Base-by-base conservation (phyloP, 306 rosid species). In the Prunus fruticosa region DNA sequence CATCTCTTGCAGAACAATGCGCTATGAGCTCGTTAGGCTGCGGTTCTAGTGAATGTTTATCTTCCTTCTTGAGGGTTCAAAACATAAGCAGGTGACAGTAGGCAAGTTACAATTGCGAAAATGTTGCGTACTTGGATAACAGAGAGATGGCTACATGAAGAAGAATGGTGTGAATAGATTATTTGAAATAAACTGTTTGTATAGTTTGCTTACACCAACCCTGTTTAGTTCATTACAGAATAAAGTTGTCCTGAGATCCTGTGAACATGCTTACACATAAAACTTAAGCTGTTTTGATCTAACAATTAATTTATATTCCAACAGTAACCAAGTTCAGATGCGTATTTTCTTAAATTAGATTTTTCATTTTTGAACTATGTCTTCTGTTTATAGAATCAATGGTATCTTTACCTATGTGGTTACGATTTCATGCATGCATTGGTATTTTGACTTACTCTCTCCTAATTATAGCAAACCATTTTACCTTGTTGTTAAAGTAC, bases 401-500 rank as follows among this genome's bases (percentile, higher is more conserved):
- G 45, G 13, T 32, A 64, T 64, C 49, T 64, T 6, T 11, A 41
- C 23, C 58, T 51, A 20, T 49, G 57, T 46, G 61, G 28, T 69
- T 54, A 68, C 60, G 19, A 34, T 22, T 18, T 41, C 18, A 54
- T 65, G 53, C 11, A 7, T 58, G 20, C 28, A 30, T 7, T 18
- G 61, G 43, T 12, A 43, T 62, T 70, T 61, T 50, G 43, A 13
- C 25, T 52, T 30, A 19, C 63, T 76, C 63, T 53, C 20, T 11
- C 49, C 38, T 49, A 67, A 80, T 46, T 74, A 82, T n/a, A 34
- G 41, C 68, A 71, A 32, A 62, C 61, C 25, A 43, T 58, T 34
- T 66, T 72, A 28, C 43, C 76, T n/a, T 32, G 57, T 69, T 60
- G 18, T 51, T 72, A 51, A 72, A 77, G 54, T 20, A n/a, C 34